Evolutionary conservation across 2,329 filamentous ascomycete genomes (phyloP).

Genomic region (Lomentospora prolificans): DNA sequence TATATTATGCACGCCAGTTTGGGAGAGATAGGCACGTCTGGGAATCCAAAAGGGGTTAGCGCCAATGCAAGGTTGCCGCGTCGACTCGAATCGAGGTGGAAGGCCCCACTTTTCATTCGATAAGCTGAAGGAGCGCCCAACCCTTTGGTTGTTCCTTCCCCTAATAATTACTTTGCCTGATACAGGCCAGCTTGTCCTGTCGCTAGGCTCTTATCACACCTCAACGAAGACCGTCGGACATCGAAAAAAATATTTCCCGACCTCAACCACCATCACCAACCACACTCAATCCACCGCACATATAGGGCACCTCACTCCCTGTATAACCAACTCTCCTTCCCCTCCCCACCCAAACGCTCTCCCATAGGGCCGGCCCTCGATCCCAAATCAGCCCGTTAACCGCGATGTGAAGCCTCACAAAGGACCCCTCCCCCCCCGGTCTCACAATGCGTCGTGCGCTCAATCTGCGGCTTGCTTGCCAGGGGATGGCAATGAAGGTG

Average conservation of each 20-base stretch:
- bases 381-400: no score
- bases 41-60: background rate
- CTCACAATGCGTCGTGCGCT: slow-evolving; percentile 19
- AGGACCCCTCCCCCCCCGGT: background rate
- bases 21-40: background rate
- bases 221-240: no score
- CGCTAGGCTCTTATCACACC: background rate
- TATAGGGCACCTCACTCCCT: background rate
- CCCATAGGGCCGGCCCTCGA: no score
- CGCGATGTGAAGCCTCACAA: background rate
- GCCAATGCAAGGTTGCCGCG: background rate
- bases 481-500: slow-evolving; percentile 21
- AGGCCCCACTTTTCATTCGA: background rate
- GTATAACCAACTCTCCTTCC: background rate
- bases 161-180: no score
- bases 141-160: no score
- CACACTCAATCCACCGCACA: background rate
- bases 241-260: no score
- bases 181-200: background rate
- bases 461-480: slow-evolving; percentile 19
- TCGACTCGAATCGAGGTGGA: background rate
- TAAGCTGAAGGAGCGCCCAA: no score
- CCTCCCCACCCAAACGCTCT: no score
- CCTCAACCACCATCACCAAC: no score
- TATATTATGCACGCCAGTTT: background rate